Base-by-base conservation (phyloP, 2,329 filamentous ascomycete species). In the Rachicladosporium sp. region DNA sequence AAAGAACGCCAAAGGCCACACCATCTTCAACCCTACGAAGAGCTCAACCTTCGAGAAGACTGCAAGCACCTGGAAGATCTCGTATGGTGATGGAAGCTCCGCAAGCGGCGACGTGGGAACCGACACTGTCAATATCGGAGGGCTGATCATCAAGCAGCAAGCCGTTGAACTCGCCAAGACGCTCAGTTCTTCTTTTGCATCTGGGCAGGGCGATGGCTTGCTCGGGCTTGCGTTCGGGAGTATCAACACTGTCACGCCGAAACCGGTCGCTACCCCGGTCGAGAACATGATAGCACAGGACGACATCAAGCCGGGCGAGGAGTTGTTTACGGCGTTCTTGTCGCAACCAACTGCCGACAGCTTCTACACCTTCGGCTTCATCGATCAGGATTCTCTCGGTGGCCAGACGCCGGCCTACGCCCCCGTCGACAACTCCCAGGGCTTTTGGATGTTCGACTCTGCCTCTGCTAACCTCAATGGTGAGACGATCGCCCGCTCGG, bases 321-420 rank as follows among this genome's bases (percentile, higher is more conserved):
- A 75, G 51, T 65, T 82, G 5, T 82, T 82, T 60, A 82, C 78
- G 0, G 74, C 69, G 12, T 76, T 76, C 41, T 67, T 82, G 34
- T 76, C 76, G 46, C 67, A 71, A 19, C 73, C 78, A 50, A 43
- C 55, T 30, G 50, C 64, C 42, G 62, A 65, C 36, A 75, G 58
- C 0, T 85, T 82, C 63, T 85, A 80, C 62, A 84, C 80, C 1
- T 84, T 85, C 47, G 81, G 81, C 12, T 80, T 68, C 57, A 79
- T 85, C 51, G 80, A 84, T 50, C 54, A 78, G 46, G 68, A 71
- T n/a, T 68, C 73, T 0, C 65, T 82, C 35, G 67, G 63, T 40
- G 63, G 66, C 3, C 45, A 48, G 9, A 38, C 44, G 10, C 43
- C 53, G 44, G 58, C 66, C 47, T 85, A 78, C 61, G 70, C 74